Evolutionary conservation across 2,329 filamentous ascomycete species (phyloP).

Genomic region (Aspergillus brasiliensis): DNA sequence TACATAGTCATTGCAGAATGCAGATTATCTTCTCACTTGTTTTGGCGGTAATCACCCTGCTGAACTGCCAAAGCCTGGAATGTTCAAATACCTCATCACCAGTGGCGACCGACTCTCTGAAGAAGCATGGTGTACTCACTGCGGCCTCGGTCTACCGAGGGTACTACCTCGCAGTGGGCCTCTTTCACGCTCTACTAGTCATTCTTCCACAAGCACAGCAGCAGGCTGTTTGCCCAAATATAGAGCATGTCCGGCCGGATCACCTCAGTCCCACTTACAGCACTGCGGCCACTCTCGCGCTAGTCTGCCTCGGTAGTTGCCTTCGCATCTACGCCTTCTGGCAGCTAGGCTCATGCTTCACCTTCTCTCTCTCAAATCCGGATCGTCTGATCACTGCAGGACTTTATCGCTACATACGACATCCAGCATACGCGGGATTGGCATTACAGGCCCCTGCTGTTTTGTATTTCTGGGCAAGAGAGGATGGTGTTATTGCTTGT

Average conservation of each 20-base stretch:
- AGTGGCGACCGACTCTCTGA: neutral
- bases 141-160: neutral
- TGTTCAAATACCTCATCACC: neutral
- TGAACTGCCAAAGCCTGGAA: neutral
- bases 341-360: constrained; percentile 5
- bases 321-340: neutral
- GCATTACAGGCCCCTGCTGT: neutral
- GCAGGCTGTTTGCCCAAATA: neutral
- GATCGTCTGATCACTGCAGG: neutral
- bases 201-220: neutral
- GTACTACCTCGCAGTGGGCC: neutral
- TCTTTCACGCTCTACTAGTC: neutral
- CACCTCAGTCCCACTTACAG: neutral
- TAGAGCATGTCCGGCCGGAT: neutral
- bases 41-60: neutral
- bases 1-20: neutral
- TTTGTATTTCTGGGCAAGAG: neutral
- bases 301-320: neutral
- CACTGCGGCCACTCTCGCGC: neutral
- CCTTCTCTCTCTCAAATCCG: constrained; percentile 1
- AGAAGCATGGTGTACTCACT: neutral
- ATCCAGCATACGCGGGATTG: constrained; percentile 6
- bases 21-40: neutral
- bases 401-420: neutral
- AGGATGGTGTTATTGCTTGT: neutral